Base-by-base conservation (phyloP, 2,329 filamentous ascomycete genomes). In the Microascus cirrosus region DNA sequence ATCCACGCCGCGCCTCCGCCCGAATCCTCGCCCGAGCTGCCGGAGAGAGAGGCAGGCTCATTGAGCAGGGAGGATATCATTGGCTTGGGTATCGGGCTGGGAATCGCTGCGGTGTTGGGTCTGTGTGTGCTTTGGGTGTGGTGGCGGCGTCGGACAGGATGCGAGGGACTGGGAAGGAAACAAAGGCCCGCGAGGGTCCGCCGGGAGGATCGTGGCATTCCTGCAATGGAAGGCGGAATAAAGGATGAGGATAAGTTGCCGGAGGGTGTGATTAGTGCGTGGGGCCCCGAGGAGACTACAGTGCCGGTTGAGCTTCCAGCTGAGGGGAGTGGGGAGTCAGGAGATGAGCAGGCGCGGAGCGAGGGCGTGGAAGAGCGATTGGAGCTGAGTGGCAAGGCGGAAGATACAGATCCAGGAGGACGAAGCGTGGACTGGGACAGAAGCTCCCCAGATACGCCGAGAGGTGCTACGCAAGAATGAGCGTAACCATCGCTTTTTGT, bases 71-170 rank as follows among this genome's bases (percentile, higher is more conserved):
- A 36, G 11, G 56, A 59, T 35, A 56, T 53, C 12, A 55, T 53
- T 13, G 60, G 60, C 24, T 32, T 61, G 39, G 55, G 50, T 10
- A 51, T 55, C 32, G 60, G 60, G 42, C n/a, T 54, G 32, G 53
- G 55, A 7, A 54, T 57, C 48, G 58, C 50, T 18, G 53, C 15
- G 32, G n/a, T 58, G 6, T 11, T 59, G 13, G 24, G 53, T 11
- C 32, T 50, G 15, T 32, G 35, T 11, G 52, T 45, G 35, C 15
- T 54, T 6, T 58, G 42, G 10, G 28, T 55, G 24, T 56, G 53
- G 45, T 45, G 39, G 39, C 15, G 39, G 39, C 15, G 39, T 13
- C 39, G 39, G 39, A 32, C 39, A 18, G 39, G 39, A n/a, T 15
- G 13, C n/a, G 39, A n/a, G 39, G 34, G 53, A 20, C 39, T 25